Evolutionary conservation across 805 yeast genomes (phyloP).

Genomic region (Candida cerambycidarum): DNA sequence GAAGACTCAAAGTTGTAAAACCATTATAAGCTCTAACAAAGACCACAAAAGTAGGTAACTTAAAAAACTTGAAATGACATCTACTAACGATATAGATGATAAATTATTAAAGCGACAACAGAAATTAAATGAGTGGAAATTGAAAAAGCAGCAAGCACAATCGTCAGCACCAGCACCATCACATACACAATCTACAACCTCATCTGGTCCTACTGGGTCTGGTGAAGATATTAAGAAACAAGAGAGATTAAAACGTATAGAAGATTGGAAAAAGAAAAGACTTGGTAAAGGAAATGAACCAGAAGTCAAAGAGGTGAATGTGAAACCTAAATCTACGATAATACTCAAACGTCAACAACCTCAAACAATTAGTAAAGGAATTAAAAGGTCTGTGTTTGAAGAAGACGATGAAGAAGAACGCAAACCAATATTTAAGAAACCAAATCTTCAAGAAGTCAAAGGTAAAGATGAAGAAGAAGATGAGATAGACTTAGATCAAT

Average conservation of each 20-base stretch:
- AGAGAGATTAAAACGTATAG: conserved; percentile 40
- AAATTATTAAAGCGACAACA: conserved; percentile 47
- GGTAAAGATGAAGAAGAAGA: conserved; percentile 19
- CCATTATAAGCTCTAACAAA: too few relatives aligned
- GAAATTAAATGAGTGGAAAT: conserved; percentile 60
- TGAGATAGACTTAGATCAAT: conserved; percentile 14
- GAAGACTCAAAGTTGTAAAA: too few relatives aligned
- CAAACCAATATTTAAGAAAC: conserved; percentile 8
- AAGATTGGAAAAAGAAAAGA: conserved; percentile 52
- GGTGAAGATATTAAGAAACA: conserved; percentile 13
- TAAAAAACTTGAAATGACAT: conserved; percentile 4
- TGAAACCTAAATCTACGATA: conserved; percentile 3
- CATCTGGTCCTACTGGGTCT: too few relatives aligned
- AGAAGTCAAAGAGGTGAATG: not conserved
- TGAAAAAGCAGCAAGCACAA: conserved; percentile 43
- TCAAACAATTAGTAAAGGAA: conserved; percentile 7
- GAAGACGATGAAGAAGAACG: conserved; percentile 35
- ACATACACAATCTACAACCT: too few relatives aligned
- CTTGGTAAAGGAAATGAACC: conserved; percentile 1
- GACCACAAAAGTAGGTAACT: conserved; percentile 7
- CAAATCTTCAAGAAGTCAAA: not conserved
- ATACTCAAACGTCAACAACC: conserved; percentile 9
- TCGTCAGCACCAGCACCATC: conserved; percentile 16
- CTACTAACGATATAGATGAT: conserved; percentile 26
- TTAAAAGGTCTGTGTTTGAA: conserved; percentile 18